Conservation (phyloP, 768 basidiomycete genomes). For the Naganishia randhawae region DNA sequence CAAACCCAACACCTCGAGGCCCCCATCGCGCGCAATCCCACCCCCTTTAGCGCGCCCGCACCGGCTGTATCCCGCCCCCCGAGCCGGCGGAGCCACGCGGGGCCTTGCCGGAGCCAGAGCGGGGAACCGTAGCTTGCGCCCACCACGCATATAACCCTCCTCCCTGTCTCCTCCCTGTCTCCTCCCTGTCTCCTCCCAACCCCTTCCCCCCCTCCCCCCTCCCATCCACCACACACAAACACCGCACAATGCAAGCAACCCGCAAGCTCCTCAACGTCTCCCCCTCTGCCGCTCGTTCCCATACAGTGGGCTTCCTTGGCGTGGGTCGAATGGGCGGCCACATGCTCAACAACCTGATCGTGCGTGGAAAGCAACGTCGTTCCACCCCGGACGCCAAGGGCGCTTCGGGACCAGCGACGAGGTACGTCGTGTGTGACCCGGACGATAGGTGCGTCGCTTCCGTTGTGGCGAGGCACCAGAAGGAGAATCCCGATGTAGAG, state of each 20-base stretch:
- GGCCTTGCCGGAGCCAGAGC: too few relatives aligned
- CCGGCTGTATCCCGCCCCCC: too few relatives aligned
- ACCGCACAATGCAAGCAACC: slow-evolving; percentile 3
- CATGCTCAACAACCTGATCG: slow-evolving; percentile 26
- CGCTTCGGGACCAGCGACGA: background rate
- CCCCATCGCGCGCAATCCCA: too few relatives aligned
- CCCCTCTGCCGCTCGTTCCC: background rate
- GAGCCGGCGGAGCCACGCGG: background rate
- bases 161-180: background rate
- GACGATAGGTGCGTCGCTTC: background rate
- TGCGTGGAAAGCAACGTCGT: background rate
- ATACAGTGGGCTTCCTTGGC: slow-evolving; percentile 26
- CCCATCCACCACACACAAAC: background rate
- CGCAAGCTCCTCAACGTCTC: slow-evolving; percentile 8
- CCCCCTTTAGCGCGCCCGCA: too few relatives aligned
- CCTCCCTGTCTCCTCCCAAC: background rate
- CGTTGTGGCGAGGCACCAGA: slow-evolving; percentile 9
- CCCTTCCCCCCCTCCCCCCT: background rate
- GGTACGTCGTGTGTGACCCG: slow-evolving; percentile 24
- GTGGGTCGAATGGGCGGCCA: slow-evolving; percentile 28
- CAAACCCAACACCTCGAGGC: too few relatives aligned
- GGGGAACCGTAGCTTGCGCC: background rate
- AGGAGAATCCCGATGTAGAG: slow-evolving; percentile 16
- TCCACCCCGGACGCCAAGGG: background rate
- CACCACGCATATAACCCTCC: background rate